phyloP scores from a whole-genome alignment of 192 early-diverging fungal genomes.

The Bifiguratus adelaidae region DNA sequence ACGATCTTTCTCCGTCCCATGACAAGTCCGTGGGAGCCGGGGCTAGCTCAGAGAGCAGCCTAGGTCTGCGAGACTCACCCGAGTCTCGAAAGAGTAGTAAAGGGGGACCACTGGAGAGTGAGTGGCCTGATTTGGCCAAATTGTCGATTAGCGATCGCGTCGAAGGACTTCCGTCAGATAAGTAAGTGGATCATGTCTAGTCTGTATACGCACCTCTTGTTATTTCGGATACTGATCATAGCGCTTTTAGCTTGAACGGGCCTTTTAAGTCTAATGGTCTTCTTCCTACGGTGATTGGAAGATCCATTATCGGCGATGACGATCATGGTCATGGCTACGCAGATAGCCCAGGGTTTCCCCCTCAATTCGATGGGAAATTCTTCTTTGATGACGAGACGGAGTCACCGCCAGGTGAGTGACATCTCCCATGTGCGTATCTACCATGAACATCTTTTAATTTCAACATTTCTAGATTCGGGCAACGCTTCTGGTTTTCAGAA shows the following conservation, averaged over 20 bases:
- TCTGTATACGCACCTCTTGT: conserved; percentile 1
- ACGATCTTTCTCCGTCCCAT: conserved; percentile 46
- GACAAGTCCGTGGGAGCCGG: conserved; percentile 63
- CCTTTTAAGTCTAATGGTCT: not conserved
- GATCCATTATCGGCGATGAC: not conserved
- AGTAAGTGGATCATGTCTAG: conserved; percentile 2
- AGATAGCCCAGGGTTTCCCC: conserved; percentile 20
- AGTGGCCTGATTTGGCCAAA: conserved; percentile 25
- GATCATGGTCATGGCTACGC: not conserved
- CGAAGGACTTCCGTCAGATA: conserved; percentile 7
- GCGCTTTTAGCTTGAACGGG: not conserved
- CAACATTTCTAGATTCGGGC: conserved; percentile 19
- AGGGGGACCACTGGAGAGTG: conserved; percentile 5
- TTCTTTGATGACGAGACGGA: conserved; percentile 34
- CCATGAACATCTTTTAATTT: conserved; percentile 20
- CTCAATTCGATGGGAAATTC: conserved; percentile 29
- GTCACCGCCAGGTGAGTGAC: not conserved
- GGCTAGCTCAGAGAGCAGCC: too few relatives aligned
- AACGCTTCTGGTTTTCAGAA: conserved; percentile 11
- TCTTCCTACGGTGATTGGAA: not conserved
- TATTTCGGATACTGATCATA: not conserved
- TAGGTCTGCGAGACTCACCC: conserved; percentile 33
- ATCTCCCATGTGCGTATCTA: conserved; percentile 4
- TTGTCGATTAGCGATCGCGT: conserved; percentile 13
- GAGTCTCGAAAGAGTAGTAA: conserved; percentile 8